Base-by-base conservation (phyloP, 495 filamentous ascomycete genomes). In the Penicillium coffeae region DNA sequence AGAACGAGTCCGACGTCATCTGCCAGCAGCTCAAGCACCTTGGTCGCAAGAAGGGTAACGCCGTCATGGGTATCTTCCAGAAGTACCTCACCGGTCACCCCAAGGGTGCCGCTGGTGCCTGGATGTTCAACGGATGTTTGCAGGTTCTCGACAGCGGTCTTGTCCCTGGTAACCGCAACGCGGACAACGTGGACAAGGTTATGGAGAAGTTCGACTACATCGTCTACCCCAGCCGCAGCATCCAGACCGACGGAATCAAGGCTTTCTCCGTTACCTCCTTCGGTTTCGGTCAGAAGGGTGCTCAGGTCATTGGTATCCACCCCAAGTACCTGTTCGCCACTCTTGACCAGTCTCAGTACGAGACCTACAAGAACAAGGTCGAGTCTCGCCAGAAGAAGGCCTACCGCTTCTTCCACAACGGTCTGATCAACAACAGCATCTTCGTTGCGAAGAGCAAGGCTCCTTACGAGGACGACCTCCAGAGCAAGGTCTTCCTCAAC, bases 191-290 rank as follows among this genome's bases (percentile, higher is more conserved):
- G 16, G 93, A 97, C 68, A 79, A 89, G 69, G 83, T 89, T 47
- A 90, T 99, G 83, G 91, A 97, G 76, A 79, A 96, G 63, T 99
- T 92, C 62, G 92, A 97, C 64, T 87, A 95, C 75, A 96, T 99
- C 55, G 87, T 96, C 48, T 99, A 96, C 70, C 93, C 93, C 34
- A 94, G 86, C 66, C 86, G 85, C 48, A 90, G 80, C 71, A 91
- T 99, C 59, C 94, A 99, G 73, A 99, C 93, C 21, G 93, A 97
- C 60, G 93, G 94, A 45, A 75, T 99, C 71, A 97, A 96, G 71
- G 93, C 93, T 5, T 97, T 99, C 80, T 95, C 89, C 0, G 86
- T 99, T 45, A 99, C 94, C 12, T 99, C 93, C 1, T 99, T 99
- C 71, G 93, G 93, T 69, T 99, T 99, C 75, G 93, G 93, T 50